Evolutionary conservation across 371 early-diverging fungal genomes (phyloP), one percentile per base, ranked within the genome.

Genomic region (Lichtheimia corymbifera): DNA sequence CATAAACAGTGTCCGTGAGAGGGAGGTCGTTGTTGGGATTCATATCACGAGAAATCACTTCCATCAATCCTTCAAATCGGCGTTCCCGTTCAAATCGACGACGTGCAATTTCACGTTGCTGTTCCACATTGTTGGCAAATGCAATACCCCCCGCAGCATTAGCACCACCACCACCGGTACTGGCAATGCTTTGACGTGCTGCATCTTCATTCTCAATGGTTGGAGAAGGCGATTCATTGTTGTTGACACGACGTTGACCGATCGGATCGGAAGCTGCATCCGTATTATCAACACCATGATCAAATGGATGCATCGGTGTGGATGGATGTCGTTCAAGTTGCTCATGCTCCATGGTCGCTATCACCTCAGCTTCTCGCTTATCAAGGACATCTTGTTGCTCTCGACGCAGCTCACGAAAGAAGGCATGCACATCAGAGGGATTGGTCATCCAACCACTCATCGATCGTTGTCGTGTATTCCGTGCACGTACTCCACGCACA

Each of bases 91-190:
- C 68, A 5, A 77, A 42, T 45, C 69, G 57, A 41, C 47, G 51
- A 40, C 73, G 67, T 0, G 75, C 73, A 17, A 59, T 51, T 35
- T 74, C 65, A 40, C 79, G 50, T 41, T 78, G 79, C 2, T 52
- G 53, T 14, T 64, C 73, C 40, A 78, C 65, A 59, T 78, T 63
- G 20, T 71, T 67, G 12, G 79, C 73, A 63, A 78, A 78, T 9
- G 60, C 62, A 55, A 76, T 76, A 18, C 47, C 47, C 9, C 75
- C 53, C n/a, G n/a, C n/a, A n/a, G n/a, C n/a, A n/a, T n/a, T n/a
- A 30, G 63, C 41, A 61, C 30, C 50, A n/a, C 24, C 50, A 53
- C 28, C 40, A 24, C 53, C 35, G 5, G 22, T 24, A 17, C 35
- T 35, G 11, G 35, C 35, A 35, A 35, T 35, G 11, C 50, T 24